phyloP scores from a whole-genome alignment of 441 rosid genomes.

The Oxalis stricta region DNA sequence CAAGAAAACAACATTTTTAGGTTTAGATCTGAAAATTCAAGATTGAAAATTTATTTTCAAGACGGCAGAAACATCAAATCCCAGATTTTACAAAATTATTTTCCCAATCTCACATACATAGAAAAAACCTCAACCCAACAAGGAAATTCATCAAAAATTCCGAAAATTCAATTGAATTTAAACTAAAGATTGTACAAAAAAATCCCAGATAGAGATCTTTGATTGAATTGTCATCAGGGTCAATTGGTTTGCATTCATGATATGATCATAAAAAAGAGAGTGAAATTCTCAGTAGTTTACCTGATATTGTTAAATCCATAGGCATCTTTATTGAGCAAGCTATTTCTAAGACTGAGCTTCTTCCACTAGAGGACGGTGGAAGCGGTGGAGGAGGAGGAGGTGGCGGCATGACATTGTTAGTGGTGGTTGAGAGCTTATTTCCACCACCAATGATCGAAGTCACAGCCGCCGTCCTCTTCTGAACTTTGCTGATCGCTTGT shows the following conservation, averaged over 20 bases:
- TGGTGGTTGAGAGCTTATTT: slow-evolving; percentile 7
- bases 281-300: slow-evolving; percentile 3
- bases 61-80: background rate
- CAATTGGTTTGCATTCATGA: background rate
- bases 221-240: background rate
- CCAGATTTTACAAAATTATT: background rate
- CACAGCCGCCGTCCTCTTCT: slow-evolving; percentile 12
- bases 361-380: slow-evolving; percentile 3
- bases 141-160: background rate
- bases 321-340: slow-evolving; percentile 12
- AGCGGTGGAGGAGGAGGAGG: slow-evolving; percentile 10
- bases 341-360: slow-evolving; percentile 15
- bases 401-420: slow-evolving; percentile 31
- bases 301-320: slow-evolving; percentile 13
- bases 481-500: slow-evolving; percentile 15
- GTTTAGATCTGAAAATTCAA: slow-evolving; percentile 1
- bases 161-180: background rate
- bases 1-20: background rate
- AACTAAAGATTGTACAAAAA: background rate
- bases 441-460: slow-evolving; percentile 4
- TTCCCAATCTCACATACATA: background rate
- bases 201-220: background rate
- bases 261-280: background rate
- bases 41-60: background rate
- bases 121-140: slow-evolving; percentile 1